Evolutionary conservation across 176 grass and related monocot species (phyloP).

Genomic region (Tillandsia fasciculata): DNA sequence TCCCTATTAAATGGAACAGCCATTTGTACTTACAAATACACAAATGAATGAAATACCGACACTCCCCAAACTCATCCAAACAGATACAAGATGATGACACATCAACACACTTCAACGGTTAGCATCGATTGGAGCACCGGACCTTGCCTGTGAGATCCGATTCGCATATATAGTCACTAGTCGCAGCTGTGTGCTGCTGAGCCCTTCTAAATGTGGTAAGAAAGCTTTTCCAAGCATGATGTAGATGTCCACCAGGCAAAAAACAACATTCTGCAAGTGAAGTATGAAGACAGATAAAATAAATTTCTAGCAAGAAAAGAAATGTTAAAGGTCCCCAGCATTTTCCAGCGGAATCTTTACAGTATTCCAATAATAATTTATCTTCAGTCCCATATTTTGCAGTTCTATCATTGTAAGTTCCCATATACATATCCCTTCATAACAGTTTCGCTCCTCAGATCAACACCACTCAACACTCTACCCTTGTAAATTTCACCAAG

Average conservation of each 20-base stretch:
- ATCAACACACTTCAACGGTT: not conserved
- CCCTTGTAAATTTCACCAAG: too few relatives aligned
- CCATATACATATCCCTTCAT: too few relatives aligned
- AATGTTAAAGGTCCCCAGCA: not conserved
- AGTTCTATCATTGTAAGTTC: too few relatives aligned
- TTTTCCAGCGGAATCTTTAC: too few relatives aligned
- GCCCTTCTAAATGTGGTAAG: conserved; percentile 42
- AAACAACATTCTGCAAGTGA: conserved; percentile 43
- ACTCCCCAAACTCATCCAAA: not conserved
- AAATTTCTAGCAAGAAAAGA: not conserved
- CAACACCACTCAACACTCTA: too few relatives aligned
- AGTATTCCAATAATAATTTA: too few relatives aligned
- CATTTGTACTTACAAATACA: not conserved
- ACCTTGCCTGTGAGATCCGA: conserved; percentile 41
- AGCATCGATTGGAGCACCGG: conserved; percentile 2
- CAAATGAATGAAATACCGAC: not conserved
- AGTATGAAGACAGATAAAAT: not conserved
- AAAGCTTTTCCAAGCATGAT: conserved; percentile 65
- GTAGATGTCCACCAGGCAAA: conserved; percentile 74
- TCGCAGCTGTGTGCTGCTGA: conserved; percentile 30
- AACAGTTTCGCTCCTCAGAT: too few relatives aligned
- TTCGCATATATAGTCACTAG: conserved; percentile 45
- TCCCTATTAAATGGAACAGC: not conserved
- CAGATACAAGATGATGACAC: not conserved
- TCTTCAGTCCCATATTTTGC: too few relatives aligned